Evolutionary conservation across 768 basidiomycete species (phyloP), one percentile per base, ranked within the genome.

Genomic region (Auriculariales sp.): DNA sequence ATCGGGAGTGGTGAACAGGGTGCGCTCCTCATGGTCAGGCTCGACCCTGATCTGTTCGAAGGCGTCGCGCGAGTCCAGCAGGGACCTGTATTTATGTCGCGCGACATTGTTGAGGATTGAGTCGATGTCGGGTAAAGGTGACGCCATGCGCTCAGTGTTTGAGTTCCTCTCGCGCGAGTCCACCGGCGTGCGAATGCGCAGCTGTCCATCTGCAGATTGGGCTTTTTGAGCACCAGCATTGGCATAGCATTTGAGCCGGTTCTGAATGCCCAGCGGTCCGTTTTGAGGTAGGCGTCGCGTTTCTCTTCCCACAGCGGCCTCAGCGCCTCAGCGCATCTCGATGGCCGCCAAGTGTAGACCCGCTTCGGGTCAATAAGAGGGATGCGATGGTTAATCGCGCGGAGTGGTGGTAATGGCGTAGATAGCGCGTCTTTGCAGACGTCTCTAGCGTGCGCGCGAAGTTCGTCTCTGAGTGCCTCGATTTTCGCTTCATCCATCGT

Each of bases 381-480:
- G 7, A 70, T 70, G 1, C 39, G 42, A 54, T 70, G 65, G 46
- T 69, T 70, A 22, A 70, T 65, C 0, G 46, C 62, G 0, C 66
- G 27, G 0, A 65, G 47, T 0, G 61, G 63, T 0, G 62, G 63
- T 4, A 70, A 44, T 0, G 57, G 58, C 0, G 62, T 66, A 7
- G 67, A 62, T 9, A 46, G 51, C 0, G 57, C 61, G 3, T 53
- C 49, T 33, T 57, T 59, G 44, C 61, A 68, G 1, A 62, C 46
- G 2, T 59, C 58, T 22, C 48, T 28, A 0, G 63, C 58, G 46
- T 66, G 61, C 22, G 56, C 45, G 24, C 51, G 49, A 14, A 67
- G 47, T n/a, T 58, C 29, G 17, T 39, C 3, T 12, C 46, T 28
- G 14, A 51, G 32, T 7, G 22, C 27, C 14, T 51, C 46, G 9